phyloP scores from a whole-genome alignment of 352 stramenopile genomes.

The Phytophthora aleatoria region DNA sequence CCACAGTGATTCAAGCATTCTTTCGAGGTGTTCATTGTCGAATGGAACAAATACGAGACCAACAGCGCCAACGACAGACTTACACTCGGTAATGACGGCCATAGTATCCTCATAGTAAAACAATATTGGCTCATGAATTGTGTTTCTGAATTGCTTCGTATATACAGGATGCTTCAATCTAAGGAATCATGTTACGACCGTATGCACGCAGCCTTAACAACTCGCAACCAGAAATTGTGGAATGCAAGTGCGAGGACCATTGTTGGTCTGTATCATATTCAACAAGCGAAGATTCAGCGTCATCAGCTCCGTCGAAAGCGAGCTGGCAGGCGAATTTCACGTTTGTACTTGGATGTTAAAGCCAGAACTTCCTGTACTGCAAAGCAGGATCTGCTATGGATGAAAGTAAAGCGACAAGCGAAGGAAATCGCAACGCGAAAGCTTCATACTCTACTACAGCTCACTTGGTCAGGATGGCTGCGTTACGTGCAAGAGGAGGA shows the following conservation, averaged over 20 bases:
- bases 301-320: slow-evolving; percentile 26
- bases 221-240: slow-evolving; percentile 27
- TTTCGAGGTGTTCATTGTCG: slow-evolving; percentile 27
- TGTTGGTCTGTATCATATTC: slow-evolving; percentile 39
- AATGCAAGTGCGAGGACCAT: slow-evolving; percentile 28
- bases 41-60: slow-evolving; percentile 12
- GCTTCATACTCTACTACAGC: slow-evolving; percentile 4
- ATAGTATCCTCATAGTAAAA: not conserved
- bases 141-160: not conserved
- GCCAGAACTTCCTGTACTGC: slow-evolving; percentile 21
- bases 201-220: slow-evolving; percentile 39
- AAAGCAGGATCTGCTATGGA: slow-evolving; percentile 33
- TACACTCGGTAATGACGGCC: slow-evolving; percentile 11
- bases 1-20: slow-evolving; percentile 38
- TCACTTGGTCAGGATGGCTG: slow-evolving; percentile 8
- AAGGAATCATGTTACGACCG: slow-evolving; percentile 47
- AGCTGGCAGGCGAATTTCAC: slow-evolving; percentile 34
- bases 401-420: slow-evolving; percentile 15
- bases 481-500: slow-evolving; percentile 7
- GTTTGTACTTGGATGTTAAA: slow-evolving; percentile 25
- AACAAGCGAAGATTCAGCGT: slow-evolving; percentile 31
- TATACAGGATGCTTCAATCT: slow-evolving; percentile 33
- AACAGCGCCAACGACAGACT: slow-evolving; percentile 10
- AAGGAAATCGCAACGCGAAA: slow-evolving; percentile 4
- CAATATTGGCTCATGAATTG: not conserved